phyloP scores from a whole-genome alignment of 2,329 filamentous ascomycete genomes.

The Daldinia sp. region DNA sequence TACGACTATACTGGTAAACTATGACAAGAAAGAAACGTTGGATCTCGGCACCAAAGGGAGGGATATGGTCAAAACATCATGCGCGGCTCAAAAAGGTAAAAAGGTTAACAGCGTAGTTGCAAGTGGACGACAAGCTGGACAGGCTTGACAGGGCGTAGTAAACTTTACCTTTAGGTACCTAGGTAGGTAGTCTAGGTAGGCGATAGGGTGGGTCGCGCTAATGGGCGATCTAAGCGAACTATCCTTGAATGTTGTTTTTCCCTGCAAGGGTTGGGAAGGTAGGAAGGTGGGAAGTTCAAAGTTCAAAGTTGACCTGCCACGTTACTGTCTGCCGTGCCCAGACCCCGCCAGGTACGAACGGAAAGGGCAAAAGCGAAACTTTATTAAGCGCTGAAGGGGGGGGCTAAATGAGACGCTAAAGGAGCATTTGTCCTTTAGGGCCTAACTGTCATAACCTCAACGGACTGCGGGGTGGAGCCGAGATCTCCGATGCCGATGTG shows the following conservation, averaged over 20 bases:
- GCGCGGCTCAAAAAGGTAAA: neutral
- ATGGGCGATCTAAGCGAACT: conserved; percentile 35
- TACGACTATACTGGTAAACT: neutral
- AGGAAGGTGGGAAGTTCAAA: no score
- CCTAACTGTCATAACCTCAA: neutral
- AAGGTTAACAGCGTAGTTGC: neutral
- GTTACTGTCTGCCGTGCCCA: conserved; percentile 17
- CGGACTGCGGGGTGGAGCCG: neutral
- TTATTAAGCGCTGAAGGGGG: conserved; percentile 6
- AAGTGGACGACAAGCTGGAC: no score
- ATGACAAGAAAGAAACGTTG: conserved; percentile 11
- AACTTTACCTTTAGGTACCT: conserved; percentile 9
- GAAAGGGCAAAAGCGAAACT: conserved; percentile 2
- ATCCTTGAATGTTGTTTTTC: conserved; percentile 19
- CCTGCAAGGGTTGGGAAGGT: conserved; percentile 6
- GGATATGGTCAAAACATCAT: conserved; percentile 20
- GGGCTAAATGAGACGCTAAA: neutral
- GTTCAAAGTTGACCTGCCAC: conserved; percentile 23
- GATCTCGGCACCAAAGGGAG: conserved; percentile 25
- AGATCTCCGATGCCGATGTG: conserved; percentile 2
- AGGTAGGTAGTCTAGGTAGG: conserved; percentile 20
- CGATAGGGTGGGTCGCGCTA: conserved; percentile 24
- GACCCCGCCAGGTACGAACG: conserved; percentile 8
- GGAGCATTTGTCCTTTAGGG: no score
- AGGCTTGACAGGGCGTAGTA: neutral